Conservation (phyloP, 2,329 filamentous ascomycete species). For the Pezicula rhizophila region DNA sequence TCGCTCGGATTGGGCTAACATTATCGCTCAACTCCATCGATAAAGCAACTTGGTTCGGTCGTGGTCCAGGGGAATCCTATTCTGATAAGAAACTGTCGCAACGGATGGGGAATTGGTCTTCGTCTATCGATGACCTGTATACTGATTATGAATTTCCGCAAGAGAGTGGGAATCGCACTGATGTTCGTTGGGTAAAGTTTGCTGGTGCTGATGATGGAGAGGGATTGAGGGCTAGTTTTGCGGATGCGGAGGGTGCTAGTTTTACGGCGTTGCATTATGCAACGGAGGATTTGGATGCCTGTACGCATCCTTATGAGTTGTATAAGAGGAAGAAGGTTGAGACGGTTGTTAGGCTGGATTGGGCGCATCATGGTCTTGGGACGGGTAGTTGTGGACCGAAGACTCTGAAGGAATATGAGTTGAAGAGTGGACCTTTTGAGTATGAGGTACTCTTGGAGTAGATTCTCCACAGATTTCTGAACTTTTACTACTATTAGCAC, state of each 20-base stretch:
- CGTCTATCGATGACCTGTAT: slow-evolving; percentile 44
- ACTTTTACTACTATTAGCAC: not conserved
- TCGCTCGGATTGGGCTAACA: slow-evolving; percentile 59
- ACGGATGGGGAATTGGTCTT: slow-evolving; percentile 46
- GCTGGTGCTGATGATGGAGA: slow-evolving; percentile 19
- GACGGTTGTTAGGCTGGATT: slow-evolving; percentile 52
- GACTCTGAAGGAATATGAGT: slow-evolving; percentile 42
- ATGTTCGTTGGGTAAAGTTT: slow-evolving; percentile 54
- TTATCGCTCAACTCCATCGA: slow-evolving; percentile 35
- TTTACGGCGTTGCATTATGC: slow-evolving; percentile 54
- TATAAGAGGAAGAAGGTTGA: slow-evolving; percentile 41
- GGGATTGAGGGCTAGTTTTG: slow-evolving; percentile 38
- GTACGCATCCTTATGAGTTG: slow-evolving; percentile 56
- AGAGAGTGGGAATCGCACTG: slow-evolving; percentile 59
- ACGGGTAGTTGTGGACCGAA: slow-evolving; percentile 57
- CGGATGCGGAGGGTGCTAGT: slow-evolving; percentile 39
- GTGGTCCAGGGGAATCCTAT: slow-evolving; percentile 61
- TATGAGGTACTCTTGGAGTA: slow-evolving; percentile 19
- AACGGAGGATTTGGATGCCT: slow-evolving; percentile 45
- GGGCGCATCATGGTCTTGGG: slow-evolving; percentile 56
- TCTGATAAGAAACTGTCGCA: slow-evolving; percentile 61
- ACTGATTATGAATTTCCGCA: slow-evolving; percentile 63
- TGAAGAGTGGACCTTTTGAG: slow-evolving; percentile 28
- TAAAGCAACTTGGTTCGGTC: slow-evolving; percentile 56
- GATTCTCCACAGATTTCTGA: not conserved